Conservation (phyloP, 1,284 basidiomycete species). For the Melanopsichium pennsylvanicum region DNA sequence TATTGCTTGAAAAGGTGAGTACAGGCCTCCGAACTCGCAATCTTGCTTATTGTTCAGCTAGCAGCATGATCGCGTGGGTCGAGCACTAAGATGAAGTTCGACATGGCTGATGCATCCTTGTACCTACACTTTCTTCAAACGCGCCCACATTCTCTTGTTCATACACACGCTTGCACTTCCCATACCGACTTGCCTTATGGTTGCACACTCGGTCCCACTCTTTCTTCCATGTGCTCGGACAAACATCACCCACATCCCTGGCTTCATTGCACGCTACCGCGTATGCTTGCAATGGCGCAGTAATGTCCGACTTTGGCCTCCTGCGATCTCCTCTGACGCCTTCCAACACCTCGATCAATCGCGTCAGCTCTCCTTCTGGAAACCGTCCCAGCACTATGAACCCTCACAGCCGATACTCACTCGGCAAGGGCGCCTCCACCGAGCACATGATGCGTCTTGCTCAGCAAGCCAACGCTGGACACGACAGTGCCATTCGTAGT, state of each 20-base stretch:
- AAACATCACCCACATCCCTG: not conserved
- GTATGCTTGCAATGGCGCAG: not conserved
- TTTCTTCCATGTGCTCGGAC: not conserved
- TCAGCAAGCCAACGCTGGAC: slow-evolving; percentile 43
- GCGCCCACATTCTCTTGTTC: not conserved
- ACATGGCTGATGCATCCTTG: slow-evolving; percentile 13
- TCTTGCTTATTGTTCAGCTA: too few species aligned
- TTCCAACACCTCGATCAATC: slow-evolving; percentile 39
- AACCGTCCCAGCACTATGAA: slow-evolving; percentile 34
- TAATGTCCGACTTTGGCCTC: slow-evolving; percentile 54
- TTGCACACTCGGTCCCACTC: not conserved
- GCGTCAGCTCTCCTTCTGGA: slow-evolving; percentile 46
- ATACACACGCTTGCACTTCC: not conserved
- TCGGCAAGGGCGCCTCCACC: slow-evolving; percentile 55
- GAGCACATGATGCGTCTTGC: slow-evolving; percentile 58
- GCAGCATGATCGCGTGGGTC: too few species aligned
- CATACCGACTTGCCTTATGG: not conserved
- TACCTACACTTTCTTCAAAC: not conserved
- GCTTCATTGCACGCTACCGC: not conserved
- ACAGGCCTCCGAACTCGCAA: too few species aligned
- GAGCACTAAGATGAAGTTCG: slow-evolving; percentile 16
- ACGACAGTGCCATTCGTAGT: slow-evolving; percentile 44
- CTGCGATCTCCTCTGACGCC: slow-evolving; percentile 50
- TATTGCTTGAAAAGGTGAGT: slow-evolving; percentile 10
- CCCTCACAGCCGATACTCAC: slow-evolving; percentile 53